Evolutionary conservation across 1,139 yeast genomes (phyloP).

Genomic region (Diutina siamensis): DNA sequence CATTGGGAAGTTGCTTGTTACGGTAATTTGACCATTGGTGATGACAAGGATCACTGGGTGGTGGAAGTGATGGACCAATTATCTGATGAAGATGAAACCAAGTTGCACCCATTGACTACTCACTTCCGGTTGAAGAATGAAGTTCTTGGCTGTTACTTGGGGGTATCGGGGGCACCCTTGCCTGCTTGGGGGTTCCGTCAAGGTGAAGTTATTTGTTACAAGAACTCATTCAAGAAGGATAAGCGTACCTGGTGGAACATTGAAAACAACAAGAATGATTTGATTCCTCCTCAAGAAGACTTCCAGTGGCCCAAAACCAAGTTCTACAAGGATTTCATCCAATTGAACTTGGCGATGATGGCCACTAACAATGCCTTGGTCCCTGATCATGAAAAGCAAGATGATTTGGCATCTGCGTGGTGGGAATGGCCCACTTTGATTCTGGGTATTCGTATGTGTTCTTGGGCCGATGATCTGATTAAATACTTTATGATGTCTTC

Average conservation of each 20-base stretch:
- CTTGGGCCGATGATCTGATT: constrained; percentile 74
- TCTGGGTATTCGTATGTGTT: constrained; percentile 90
- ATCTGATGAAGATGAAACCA: constrained; percentile 53
- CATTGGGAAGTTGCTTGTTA: constrained; percentile 87
- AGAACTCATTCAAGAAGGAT: constrained; percentile 68
- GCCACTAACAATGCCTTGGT: constrained; percentile 94
- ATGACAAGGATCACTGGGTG: constrained; percentile 86
- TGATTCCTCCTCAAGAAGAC: constrained; percentile 64
- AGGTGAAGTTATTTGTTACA: constrained; percentile 86
- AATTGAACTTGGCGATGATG: constrained; percentile 95
- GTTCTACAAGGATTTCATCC: constrained; percentile 82
- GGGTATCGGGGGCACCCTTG: constrained; percentile 65
- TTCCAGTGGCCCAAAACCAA: constrained; percentile 74
- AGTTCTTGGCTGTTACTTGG: constrained; percentile 70
- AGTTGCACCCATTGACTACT: constrained; percentile 79
- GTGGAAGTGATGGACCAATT: constrained; percentile 77
- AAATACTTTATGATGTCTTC: constrained; percentile 89
- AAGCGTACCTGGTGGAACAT: constrained; percentile 98
- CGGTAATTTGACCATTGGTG: constrained; percentile 82
- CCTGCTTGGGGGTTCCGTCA: constrained; percentile 99
- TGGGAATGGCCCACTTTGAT: constrained; percentile 99
- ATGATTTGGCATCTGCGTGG: constrained; percentile 79
- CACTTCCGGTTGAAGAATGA: constrained; percentile 68
- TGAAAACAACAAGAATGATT: constrained; percentile 69
- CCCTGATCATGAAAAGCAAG: constrained; percentile 86